A percentile compares a stretch with the other conserved stretches of the same genome.
Evolutionary conservation across 192 early-diverging fungal genomes (phyloP).

Genomic region (Backusella psychrophila): DNA sequence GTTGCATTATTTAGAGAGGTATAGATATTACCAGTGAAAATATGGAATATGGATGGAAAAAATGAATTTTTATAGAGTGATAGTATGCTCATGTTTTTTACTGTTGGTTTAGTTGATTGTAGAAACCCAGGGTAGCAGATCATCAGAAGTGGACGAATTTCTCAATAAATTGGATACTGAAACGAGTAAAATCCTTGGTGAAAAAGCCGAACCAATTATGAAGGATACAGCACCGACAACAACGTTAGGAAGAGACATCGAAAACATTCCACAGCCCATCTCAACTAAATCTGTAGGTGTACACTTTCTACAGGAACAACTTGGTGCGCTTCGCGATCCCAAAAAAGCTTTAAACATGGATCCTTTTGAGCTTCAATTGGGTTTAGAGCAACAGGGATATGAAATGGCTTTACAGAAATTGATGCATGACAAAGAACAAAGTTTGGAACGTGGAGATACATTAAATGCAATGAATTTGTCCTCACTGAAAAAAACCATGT

Average conservation of each 20-base stretch:
- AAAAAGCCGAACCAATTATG: not conserved
- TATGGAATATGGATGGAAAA: not conserved
- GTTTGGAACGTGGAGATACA: conserved; percentile 55
- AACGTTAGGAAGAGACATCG: not conserved
- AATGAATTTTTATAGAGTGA: not conserved
- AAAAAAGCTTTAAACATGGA: conserved; percentile 35
- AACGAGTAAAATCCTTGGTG: conserved; percentile 8
- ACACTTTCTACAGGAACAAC: conserved; percentile 65
- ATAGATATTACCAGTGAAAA: conserved; percentile 6
- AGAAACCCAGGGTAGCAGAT: conserved; percentile 7
- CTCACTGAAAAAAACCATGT: conserved; percentile 57
- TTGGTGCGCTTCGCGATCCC: conserved; percentile 51
- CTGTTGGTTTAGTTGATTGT: conserved; percentile 19
- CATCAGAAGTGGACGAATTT: conserved; percentile 30
- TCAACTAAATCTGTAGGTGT: conserved; percentile 66
- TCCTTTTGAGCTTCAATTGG: conserved; percentile 71
- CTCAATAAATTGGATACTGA: conserved; percentile 27
- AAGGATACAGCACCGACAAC: not conserved
- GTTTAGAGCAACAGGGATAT: conserved; percentile 80
- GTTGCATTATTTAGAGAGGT: conserved; percentile 44
- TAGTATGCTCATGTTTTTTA: not conserved
- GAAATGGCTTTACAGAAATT: conserved; percentile 69
- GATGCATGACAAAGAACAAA: conserved; percentile 49
- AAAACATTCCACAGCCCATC: conserved; percentile 10
- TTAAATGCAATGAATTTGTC: conserved; percentile 50